phyloP scores from a whole-genome alignment of 1,284 basidiomycete genomes.

The Volvariella surrecta region DNA sequence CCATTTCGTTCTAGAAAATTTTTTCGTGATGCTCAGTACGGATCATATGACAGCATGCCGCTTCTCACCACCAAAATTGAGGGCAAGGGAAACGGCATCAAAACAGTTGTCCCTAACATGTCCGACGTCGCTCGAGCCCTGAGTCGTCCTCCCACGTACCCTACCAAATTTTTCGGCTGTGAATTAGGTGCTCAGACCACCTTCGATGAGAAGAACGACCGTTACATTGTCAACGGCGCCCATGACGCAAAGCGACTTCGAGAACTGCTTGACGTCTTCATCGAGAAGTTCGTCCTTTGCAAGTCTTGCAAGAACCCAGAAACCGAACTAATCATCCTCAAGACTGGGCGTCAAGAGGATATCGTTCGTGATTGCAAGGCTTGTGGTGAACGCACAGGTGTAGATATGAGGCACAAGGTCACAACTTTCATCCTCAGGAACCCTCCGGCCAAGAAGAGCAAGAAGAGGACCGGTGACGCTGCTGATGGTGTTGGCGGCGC shows the following conservation, averaged over 20 bases:
- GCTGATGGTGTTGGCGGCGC: conserved; percentile 45
- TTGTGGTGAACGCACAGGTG: conserved; percentile 84
- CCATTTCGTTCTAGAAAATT: too few species aligned
- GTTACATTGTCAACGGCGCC: conserved; percentile 98
- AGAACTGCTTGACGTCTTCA: conserved; percentile 94
- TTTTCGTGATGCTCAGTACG: too few species aligned
- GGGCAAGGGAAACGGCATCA: conserved; percentile 99
- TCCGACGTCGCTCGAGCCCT: conserved; percentile 94
- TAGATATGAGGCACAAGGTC: conserved; percentile 98
- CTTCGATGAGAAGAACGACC: conserved; percentile 93
- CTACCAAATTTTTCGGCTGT: conserved; percentile 99
- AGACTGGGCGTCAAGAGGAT: conserved; percentile 62
- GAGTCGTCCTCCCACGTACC: conserved; percentile 90
- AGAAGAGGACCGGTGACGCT: conserved; percentile 45
- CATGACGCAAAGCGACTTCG: conserved; percentile 90
- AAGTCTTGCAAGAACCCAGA: conserved; percentile 99
- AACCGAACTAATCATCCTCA: conserved; percentile 91
- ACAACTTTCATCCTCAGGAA: conserved; percentile 97
- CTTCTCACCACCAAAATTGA: conserved; percentile 94
- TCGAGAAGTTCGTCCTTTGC: conserved; percentile 98
- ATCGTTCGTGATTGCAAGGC: conserved; percentile 98
- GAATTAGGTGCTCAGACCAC: conserved; percentile 98
- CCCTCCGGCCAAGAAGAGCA: conserved; percentile 83
- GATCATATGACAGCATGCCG: conserved; percentile 70
- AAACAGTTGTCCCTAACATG: conserved; percentile 99